Evolutionary conservation across 2,329 filamentous ascomycete genomes (phyloP).

Genomic region (Aureobasidium sp.): DNA sequence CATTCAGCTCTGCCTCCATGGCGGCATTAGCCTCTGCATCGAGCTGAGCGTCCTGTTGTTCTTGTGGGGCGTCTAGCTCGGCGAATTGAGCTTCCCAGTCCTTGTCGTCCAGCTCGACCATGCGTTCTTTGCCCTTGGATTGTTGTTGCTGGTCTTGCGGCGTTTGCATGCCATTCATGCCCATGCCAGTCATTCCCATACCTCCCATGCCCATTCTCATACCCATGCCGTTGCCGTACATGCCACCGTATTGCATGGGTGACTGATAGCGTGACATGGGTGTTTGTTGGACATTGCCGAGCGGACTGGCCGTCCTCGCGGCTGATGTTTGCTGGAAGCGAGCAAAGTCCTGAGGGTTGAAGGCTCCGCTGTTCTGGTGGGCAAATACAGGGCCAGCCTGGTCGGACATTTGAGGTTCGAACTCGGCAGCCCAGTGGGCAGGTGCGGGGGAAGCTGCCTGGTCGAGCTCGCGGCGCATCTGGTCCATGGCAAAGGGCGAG

Average conservation of each 20-base stretch:
- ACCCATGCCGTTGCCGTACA: slow-evolving; percentile 47
- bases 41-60: slow-evolving; percentile 41
- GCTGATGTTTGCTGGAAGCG: slow-evolving; percentile 55
- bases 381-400: slow-evolving; percentile 54
- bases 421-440: slow-evolving; percentile 54
- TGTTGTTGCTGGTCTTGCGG: slow-evolving; percentile 36
- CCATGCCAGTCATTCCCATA: slow-evolving; percentile 38
- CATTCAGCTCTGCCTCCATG: slow-evolving; percentile 78
- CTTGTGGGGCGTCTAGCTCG: slow-evolving; percentile 62
- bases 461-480: slow-evolving; percentile 56
- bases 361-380: slow-evolving; percentile 44
- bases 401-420: slow-evolving; percentile 45
- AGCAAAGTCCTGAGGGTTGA: slow-evolving; percentile 78
- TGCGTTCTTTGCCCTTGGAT: slow-evolving; percentile 72
- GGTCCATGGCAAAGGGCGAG: slow-evolving; percentile 58
- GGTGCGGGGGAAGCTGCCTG: slow-evolving; percentile 48
- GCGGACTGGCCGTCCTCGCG: slow-evolving; percentile 13
- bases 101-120: slow-evolving; percentile 86
- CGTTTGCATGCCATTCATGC: slow-evolving; percentile 30
- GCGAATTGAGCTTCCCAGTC: slow-evolving; percentile 97
- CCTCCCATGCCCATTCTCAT: slow-evolving; percentile 48
- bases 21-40: slow-evolving; percentile 61
- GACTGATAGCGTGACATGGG: slow-evolving; percentile 47
- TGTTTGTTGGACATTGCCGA: slow-evolving; percentile 20
- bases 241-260: slow-evolving; percentile 44